Evolutionary conservation across 805 yeast genomes (phyloP).

Genomic region (Cyberlindnera nakhonratchasimensis): DNA sequence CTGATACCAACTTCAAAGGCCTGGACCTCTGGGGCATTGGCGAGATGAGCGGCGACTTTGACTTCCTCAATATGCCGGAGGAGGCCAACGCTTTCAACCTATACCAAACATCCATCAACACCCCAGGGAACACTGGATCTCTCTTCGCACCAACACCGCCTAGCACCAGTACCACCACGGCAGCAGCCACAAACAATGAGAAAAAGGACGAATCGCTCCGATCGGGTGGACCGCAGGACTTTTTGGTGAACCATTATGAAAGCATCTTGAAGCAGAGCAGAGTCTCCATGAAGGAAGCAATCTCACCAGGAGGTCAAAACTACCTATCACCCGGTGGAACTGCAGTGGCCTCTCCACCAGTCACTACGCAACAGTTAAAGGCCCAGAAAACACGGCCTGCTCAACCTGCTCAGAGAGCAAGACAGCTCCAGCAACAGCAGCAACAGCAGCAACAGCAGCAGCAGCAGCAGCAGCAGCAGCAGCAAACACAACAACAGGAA

Average conservation of each 20-base stretch:
- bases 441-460: background rate
- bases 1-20: slow-evolving; percentile 1
- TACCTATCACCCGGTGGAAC: slow-evolving; percentile 16
- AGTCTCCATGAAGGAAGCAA: slow-evolving; percentile 25
- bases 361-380: slow-evolving; percentile 4
- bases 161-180: slow-evolving; percentile 2
- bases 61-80: slow-evolving; percentile 24
- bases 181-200: no score
- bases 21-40: slow-evolving; percentile 22
- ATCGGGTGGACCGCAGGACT: slow-evolving; percentile 13
- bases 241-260: slow-evolving; percentile 25
- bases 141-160: slow-evolving; percentile 17
- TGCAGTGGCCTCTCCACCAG: slow-evolving; percentile 11
- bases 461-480: background rate
- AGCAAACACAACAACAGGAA: background rate
- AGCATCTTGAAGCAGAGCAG: slow-evolving; percentile 25
- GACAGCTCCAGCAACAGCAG: slow-evolving; percentile 5
- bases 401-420: slow-evolving; percentile 2
- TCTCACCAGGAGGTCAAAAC: slow-evolving; percentile 16
- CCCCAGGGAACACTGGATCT: slow-evolving; percentile 14
- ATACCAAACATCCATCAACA: slow-evolving; percentile 8
- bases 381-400: slow-evolving; percentile 3
- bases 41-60: slow-evolving; percentile 22
- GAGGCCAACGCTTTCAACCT: slow-evolving; percentile 15
- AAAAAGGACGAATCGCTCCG: slow-evolving; percentile 2